Percentiles rank a stretch among this genome's conserved stretches.
Evolutionary conservation across 345 rosid genomes (phyloP).

Genomic region (Limnanthes douglasii): DNA sequence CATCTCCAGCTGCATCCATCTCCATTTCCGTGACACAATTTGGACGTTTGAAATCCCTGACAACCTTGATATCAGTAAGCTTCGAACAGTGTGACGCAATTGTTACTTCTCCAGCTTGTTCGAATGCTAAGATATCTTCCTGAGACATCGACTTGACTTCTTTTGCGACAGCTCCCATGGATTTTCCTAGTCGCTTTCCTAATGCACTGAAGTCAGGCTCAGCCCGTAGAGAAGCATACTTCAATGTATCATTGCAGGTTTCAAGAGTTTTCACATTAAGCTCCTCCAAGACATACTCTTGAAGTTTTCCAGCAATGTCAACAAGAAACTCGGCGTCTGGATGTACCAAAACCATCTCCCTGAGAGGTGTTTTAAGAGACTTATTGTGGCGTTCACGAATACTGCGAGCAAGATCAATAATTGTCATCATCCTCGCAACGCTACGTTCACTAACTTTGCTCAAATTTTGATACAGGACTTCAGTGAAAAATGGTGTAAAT

Average conservation of each 20-base stretch:
- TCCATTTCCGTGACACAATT: slow-evolving; percentile 67
- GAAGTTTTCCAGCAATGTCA: slow-evolving; percentile 86
- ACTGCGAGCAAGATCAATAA: slow-evolving; percentile 92
- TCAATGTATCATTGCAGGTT: slow-evolving; percentile 68
- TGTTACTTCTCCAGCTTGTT: slow-evolving; percentile 61
- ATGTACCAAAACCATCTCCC: slow-evolving; percentile 91
- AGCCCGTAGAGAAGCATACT: slow-evolving; percentile 78
- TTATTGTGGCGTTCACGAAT: slow-evolving; percentile 88
- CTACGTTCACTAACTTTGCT: slow-evolving; percentile 62
- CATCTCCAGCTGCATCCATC: slow-evolving; percentile 93
- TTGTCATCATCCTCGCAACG: slow-evolving; percentile 87
- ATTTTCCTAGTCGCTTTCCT: slow-evolving; percentile 92
- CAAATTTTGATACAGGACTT: slow-evolving; percentile 86
- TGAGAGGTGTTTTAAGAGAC: slow-evolving; percentile 91
- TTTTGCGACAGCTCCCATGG: slow-evolving; percentile 76
- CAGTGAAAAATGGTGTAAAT: slow-evolving; percentile 98
- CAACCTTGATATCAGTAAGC: slow-evolving; percentile 73
- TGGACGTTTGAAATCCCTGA: slow-evolving; percentile 74
- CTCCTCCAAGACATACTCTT: slow-evolving; percentile 90
- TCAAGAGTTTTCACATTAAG: slow-evolving; percentile 73
- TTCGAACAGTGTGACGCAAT: slow-evolving; percentile 55
- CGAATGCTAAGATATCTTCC: slow-evolving; percentile 63
- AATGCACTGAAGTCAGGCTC: slow-evolving; percentile 92
- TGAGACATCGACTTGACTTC: slow-evolving; percentile 83
- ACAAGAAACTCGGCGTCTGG: slow-evolving; percentile 75